Conservation (phyloP, 495 filamentous ascomycete species). For the Talaromyces trachyspermus region DNA sequence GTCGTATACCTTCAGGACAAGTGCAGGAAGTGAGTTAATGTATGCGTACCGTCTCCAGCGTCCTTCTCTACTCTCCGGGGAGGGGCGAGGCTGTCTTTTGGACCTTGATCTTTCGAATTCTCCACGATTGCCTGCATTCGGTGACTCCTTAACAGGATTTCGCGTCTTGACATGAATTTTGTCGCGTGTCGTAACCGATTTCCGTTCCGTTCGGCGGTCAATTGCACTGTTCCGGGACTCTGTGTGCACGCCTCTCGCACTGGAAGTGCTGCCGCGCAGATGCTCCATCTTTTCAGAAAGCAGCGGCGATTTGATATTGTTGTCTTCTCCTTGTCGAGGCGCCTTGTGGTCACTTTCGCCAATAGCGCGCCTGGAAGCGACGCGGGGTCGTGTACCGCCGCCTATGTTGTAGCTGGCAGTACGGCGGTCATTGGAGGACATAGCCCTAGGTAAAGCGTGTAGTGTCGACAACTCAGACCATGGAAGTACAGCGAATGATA, state of each 20-base stretch:
- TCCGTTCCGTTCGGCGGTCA: conserved; percentile 34
- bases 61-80: conserved; percentile 31
- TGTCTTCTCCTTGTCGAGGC: conserved; percentile 19
- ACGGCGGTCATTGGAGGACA: conserved; percentile 42
- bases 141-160: conserved; percentile 57
- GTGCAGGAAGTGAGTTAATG: background rate
- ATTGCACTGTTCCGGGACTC: conserved; percentile 25
- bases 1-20: background rate
- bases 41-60: conserved; percentile 25
- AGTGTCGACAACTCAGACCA: background rate
- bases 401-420: conserved; percentile 27
- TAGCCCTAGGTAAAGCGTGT: conserved; percentile 8
- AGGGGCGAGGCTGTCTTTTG: conserved; percentile 38
- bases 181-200: conserved; percentile 57
- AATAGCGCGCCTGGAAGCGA: conserved; percentile 37
- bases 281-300: conserved; percentile 25
- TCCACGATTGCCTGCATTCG: conserved; percentile 30
- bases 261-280: conserved; percentile 27
- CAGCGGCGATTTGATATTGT: conserved; percentile 1
- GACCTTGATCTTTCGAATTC: conserved; percentile 37
- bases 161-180: conserved; percentile 52
- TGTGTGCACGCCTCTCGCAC: conserved; percentile 26
- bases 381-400: conserved; percentile 40
- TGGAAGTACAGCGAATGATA: background rate
- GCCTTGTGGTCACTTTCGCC: conserved; percentile 16